A percentile compares a stretch with the other conserved stretches of the same genome.
Evolutionary conservation across 306 rosid species (phyloP).

Genomic region (Citrullus mucosospermus): DNA sequence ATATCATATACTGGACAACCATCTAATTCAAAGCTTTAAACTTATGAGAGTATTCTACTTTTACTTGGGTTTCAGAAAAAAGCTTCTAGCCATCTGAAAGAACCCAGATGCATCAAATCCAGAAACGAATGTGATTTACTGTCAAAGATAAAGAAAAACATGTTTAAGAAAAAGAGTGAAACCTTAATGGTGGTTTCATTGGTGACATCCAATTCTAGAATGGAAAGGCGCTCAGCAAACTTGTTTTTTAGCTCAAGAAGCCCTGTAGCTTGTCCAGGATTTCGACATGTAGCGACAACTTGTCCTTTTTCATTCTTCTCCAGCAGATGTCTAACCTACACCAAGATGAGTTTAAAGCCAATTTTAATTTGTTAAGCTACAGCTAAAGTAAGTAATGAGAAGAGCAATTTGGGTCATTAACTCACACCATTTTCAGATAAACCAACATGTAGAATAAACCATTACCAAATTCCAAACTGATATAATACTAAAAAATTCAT

Average conservation of each 20-base stretch:
- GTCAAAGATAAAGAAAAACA: background rate
- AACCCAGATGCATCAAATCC: background rate
- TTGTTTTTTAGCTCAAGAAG: slow-evolving; percentile 47
- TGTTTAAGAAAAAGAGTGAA: background rate
- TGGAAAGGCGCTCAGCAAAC: slow-evolving; percentile 46
- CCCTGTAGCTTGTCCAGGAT: slow-evolving; percentile 55
- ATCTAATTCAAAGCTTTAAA: background rate
- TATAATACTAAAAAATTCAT: no score
- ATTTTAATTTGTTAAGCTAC: background rate
- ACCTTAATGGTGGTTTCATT: slow-evolving; percentile 83
- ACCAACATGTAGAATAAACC: background rate
- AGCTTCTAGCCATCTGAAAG: background rate
- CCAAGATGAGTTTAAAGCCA: background rate
- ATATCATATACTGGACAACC: background rate
- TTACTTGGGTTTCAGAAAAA: background rate
- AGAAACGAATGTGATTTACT: background rate
- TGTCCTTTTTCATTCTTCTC: slow-evolving; percentile 64
- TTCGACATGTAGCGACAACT: slow-evolving; percentile 80
- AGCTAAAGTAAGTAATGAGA: background rate
- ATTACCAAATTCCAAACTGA: background rate
- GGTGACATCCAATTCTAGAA: slow-evolving; percentile 59
- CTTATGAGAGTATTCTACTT: background rate
- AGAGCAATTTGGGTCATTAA: background rate
- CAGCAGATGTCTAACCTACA: slow-evolving; percentile 70
- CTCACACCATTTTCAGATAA: background rate